A percentile compares a stretch with the other conserved stretches of the same genome.
Conservation (phyloP, 1,139 yeast genomes). For the Nematodospora anomalae region DNA sequence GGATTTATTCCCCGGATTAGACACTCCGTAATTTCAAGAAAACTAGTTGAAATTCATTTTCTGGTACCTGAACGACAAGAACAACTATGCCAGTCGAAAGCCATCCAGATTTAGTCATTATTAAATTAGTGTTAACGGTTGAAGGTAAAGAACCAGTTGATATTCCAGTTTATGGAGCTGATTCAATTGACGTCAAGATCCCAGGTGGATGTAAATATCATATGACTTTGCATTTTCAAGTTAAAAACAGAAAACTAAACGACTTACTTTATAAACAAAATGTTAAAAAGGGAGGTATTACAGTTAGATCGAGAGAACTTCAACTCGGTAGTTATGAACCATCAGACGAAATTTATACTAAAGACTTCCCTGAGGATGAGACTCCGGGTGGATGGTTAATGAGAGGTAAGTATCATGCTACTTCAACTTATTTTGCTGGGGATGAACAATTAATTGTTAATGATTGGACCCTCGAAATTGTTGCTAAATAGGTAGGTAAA, state of each 20-base stretch:
- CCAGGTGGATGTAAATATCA: conserved; percentile 42
- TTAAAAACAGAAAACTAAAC: conserved; percentile 30
- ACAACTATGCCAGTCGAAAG: conserved; percentile 10
- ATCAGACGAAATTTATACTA: conserved; percentile 27
- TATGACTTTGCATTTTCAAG: conserved; percentile 37
- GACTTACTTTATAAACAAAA: conserved; percentile 39
- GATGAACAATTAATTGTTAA: conserved; percentile 29
- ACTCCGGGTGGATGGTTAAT: conserved; percentile 45
- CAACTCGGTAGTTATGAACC: conserved; percentile 36
- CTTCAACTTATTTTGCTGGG: conserved; percentile 35
- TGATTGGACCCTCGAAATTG: conserved; percentile 31
- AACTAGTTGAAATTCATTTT: too few species aligned
- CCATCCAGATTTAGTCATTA: conserved; percentile 35
- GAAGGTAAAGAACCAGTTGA: conserved; percentile 31
- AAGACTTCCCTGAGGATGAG: conserved; percentile 35
- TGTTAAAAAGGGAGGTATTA: conserved; percentile 40
- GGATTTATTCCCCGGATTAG: background rate
- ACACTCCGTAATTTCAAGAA: background rate
- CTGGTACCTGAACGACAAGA: too few species aligned
- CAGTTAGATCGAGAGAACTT: conserved; percentile 33
- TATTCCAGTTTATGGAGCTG: conserved; percentile 32
- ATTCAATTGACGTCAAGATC: conserved; percentile 30
- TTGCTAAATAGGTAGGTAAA: too few species aligned
- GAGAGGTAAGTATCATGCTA: conserved; percentile 38
- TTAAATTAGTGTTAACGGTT: conserved; percentile 32